Conservation (phyloP, 73 alveolate genomes). For the Blepharisma stoltei region DNA sequence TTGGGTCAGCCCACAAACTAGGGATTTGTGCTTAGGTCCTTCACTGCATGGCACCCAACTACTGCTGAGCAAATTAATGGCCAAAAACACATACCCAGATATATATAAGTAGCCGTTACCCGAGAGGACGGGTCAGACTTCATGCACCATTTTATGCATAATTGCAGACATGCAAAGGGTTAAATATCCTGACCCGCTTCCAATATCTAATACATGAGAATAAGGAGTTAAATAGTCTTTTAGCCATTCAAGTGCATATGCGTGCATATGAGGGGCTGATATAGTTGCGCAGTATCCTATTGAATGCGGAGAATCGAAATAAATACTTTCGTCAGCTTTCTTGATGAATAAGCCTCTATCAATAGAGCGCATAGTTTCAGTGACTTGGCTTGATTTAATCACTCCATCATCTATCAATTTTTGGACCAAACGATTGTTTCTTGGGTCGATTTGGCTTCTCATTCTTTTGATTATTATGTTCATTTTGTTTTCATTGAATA, state of each 20-base stretch:
- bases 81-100: too few species aligned
- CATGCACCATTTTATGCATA: too few species aligned
- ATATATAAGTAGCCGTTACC: too few species aligned
- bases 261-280: slow-evolving; percentile 94
- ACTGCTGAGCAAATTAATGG: too few species aligned
- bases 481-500: too few species aligned
- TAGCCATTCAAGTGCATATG: slow-evolving; percentile 61
- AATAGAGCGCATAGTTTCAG: neutral
- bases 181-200: slow-evolving; percentile 82
- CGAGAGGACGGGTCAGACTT: too few species aligned
- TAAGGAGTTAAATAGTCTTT: slow-evolving; percentile 42
- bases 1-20: too few species aligned
- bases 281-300: slow-evolving; percentile 80
- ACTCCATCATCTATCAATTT: slow-evolving; percentile 18
- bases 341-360: slow-evolving; percentile 36
- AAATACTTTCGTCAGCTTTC: slow-evolving; percentile 20
- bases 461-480: too few species aligned
- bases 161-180: slow-evolving; percentile 72
- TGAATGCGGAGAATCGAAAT: slow-evolving; percentile 63
- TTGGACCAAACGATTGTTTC: neutral
- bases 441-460: too few species aligned
- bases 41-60: too few species aligned
- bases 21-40: too few species aligned
- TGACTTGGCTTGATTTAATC: slow-evolving; percentile 9
- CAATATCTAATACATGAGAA: slow-evolving; percentile 70